These are phyloP conservation scores for Brassica hybrid DNA, from an alignment of 441 rosid genomes.

Conservation along the genomic window DNA sequence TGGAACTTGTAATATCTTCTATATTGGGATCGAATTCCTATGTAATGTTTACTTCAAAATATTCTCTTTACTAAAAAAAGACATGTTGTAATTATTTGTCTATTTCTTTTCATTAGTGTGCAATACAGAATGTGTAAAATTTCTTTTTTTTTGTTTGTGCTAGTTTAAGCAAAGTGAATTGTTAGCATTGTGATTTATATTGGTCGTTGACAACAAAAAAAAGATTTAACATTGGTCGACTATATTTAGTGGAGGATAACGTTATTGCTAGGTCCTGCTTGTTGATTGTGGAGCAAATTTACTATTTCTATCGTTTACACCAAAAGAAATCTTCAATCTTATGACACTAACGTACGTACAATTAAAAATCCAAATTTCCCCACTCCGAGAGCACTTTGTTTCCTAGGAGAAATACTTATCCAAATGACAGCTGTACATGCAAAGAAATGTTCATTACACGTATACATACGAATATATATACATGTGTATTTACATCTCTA, in stretches of 20 bases:
- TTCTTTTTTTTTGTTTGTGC: too few species aligned
- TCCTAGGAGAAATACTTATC: conserved; percentile 56
- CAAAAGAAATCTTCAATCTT: not conserved
- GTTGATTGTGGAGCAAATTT: conserved; percentile 8
- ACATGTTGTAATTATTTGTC: not conserved
- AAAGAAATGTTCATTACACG: conserved; percentile 32
- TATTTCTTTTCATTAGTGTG: not conserved
- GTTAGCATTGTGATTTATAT: not conserved
- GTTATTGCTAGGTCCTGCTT: conserved; percentile 14
- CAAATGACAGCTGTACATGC: conserved; percentile 53
- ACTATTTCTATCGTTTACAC: conserved; percentile 21
- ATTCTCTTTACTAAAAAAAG: conserved; percentile 26
- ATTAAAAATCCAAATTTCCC: not conserved
- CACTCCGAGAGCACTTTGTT: conserved; percentile 47
- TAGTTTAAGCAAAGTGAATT: not conserved
- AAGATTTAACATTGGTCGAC: not conserved
- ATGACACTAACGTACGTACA: not conserved
- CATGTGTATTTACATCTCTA: not conserved
- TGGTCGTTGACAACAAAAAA: not conserved
- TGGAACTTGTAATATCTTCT: conserved; percentile 36
- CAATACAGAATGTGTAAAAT: too few species aligned
- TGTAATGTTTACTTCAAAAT: conserved; percentile 42
- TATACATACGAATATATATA: conserved; percentile 3
- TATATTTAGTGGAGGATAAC: conserved; percentile 4
- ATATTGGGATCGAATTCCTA: conserved; percentile 28